Evolutionary conservation across 1,139 yeast genomes (phyloP).

Genomic region (Debaryomycetaceae sp.): DNA sequence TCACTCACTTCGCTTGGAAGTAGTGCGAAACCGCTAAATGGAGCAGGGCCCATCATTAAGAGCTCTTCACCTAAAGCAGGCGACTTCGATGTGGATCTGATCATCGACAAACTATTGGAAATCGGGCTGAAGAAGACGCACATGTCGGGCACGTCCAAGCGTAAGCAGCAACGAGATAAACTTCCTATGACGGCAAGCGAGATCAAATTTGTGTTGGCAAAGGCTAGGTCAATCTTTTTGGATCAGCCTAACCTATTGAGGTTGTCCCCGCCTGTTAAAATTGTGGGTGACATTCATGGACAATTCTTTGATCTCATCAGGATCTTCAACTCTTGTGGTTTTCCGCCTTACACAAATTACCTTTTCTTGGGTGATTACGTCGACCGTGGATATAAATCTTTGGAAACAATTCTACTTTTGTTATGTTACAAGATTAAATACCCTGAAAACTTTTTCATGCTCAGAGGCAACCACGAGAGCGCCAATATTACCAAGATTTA

Average conservation of each 20-base stretch:
- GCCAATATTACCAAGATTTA: slow-evolving; percentile 81
- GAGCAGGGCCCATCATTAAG: neutral
- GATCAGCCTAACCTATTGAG: slow-evolving; percentile 74
- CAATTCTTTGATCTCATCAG: slow-evolving; percentile 74
- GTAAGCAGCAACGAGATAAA: slow-evolving; percentile 24
- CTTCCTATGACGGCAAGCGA: slow-evolving; percentile 49
- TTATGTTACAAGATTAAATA: slow-evolving; percentile 75
- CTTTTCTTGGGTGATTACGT: slow-evolving; percentile 82
- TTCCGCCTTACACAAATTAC: slow-evolving; percentile 76
- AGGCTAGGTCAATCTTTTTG: slow-evolving; percentile 65
- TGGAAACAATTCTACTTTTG: slow-evolving; percentile 70
- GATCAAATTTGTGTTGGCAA: slow-evolving; percentile 59
- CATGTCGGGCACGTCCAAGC: slow-evolving; percentile 21
- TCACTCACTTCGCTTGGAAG: too few species aligned
- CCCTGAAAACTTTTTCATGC: slow-evolving; percentile 78
- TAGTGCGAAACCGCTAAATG: too few species aligned
- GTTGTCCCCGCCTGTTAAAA: slow-evolving; percentile 78
- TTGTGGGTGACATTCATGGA: slow-evolving; percentile 87
- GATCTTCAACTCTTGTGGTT: slow-evolving; percentile 72
- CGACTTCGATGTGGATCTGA: slow-evolving; percentile 47
- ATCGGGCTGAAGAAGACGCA: slow-evolving; percentile 31
- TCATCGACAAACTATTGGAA: slow-evolving; percentile 51
- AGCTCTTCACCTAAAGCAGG: slow-evolving; percentile 6
- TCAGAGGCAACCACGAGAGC: slow-evolving; percentile 82
- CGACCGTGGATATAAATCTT: slow-evolving; percentile 78